phyloP scores from a whole-genome alignment of 805 yeast genomes.

The Metschnikowia shivogae region DNA sequence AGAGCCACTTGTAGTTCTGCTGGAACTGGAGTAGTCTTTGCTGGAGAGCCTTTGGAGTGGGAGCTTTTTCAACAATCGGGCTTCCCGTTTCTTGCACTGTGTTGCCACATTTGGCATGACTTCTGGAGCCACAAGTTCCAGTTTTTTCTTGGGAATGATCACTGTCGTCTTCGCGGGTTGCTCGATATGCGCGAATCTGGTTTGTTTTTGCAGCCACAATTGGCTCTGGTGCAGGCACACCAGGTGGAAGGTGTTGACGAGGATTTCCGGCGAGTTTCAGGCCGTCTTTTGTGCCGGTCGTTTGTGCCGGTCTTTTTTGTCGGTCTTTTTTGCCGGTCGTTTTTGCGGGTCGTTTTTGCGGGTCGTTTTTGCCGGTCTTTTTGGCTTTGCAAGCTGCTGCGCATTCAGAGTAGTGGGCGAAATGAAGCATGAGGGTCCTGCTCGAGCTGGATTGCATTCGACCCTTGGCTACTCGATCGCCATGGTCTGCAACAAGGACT shows the following conservation, averaged over 20 bases:
- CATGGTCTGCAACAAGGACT: too few relatives aligned
- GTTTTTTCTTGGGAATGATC: too few relatives aligned
- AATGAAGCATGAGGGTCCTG: neutral
- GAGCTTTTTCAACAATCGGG: too few relatives aligned
- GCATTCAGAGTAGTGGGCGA: neutral
- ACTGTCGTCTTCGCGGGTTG: too few relatives aligned
- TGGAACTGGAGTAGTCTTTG: neutral
- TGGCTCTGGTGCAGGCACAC: neutral
- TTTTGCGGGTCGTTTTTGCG: neutral
- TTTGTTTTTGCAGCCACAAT: neutral
- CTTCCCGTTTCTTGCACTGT: too few relatives aligned
- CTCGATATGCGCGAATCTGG: too few relatives aligned
- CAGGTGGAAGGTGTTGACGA: neutral
- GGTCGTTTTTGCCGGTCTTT: neutral
- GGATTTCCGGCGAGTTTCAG: neutral
- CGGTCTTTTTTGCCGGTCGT: too few relatives aligned
- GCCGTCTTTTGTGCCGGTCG: neutral
- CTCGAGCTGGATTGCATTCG: neutral
- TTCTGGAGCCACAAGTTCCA: too few relatives aligned
- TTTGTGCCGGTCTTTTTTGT: too few relatives aligned
- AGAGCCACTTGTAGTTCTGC: neutral
- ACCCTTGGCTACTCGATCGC: too few relatives aligned
- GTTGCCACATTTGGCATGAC: too few relatives aligned
- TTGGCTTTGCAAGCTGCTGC: neutral
- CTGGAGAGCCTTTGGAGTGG: too few relatives aligned